A percentile compares a stretch with the other conserved stretches of the same genome.
Evolutionary conservation across 306 rosid genomes (phyloP).

Genomic region (Gastrolobium bilobum): DNA sequence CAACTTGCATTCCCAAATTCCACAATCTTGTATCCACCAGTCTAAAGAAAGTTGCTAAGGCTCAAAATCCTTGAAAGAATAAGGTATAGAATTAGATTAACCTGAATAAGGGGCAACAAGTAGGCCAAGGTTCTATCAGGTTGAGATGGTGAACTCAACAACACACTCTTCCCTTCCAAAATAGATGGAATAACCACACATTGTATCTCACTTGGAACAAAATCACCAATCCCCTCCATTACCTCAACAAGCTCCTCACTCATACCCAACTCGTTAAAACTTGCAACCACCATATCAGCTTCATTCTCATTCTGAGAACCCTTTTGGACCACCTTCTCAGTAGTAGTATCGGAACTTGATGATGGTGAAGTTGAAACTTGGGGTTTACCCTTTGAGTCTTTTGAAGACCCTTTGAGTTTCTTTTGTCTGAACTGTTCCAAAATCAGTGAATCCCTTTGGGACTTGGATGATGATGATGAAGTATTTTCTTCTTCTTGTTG

Average conservation of each 20-base stretch:
- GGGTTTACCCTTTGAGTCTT: conserved; percentile 33
- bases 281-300: conserved; percentile 52
- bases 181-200: conserved; percentile 77
- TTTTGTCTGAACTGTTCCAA: conserved; percentile 73
- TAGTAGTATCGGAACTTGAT: conserved; percentile 21
- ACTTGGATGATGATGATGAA: conserved; percentile 37
- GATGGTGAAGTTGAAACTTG: conserved; percentile 21
- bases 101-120: conserved; percentile 95
- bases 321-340: conserved; percentile 44
- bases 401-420: conserved; percentile 72
- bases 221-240: conserved; percentile 64
- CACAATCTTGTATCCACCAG: not conserved
- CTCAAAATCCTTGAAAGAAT: not conserved
- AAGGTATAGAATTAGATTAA: conserved; percentile 25
- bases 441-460: conserved; percentile 66
- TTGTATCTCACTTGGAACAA: conserved; percentile 83
- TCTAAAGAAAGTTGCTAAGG: not conserved
- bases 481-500: not conserved
- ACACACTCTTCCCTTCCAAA: conserved; percentile 76
- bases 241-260: conserved; percentile 69
- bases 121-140: conserved; percentile 82
- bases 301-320: conserved; percentile 54
- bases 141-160: conserved; percentile 80
- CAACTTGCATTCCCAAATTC: conserved; percentile 14
- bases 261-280: conserved; percentile 73